Conservation (phyloP, 768 basidiomycete genomes). For the Psilocybe subaeruginosa region DNA sequence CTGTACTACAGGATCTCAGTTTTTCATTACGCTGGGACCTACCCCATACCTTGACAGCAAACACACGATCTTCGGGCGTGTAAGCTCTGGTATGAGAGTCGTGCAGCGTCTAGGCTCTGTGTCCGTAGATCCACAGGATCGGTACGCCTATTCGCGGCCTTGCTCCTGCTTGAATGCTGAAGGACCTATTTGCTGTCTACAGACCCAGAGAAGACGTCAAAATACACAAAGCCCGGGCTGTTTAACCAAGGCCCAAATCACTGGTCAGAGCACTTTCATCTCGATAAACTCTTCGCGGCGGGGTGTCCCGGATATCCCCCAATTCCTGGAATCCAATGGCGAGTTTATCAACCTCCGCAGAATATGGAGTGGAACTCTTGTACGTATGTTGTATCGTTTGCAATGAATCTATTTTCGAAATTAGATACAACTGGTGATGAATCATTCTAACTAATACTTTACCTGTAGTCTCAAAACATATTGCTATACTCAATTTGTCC, state of each 20-base stretch:
- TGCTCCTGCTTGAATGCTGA: background rate
- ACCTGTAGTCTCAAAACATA: constrained; percentile 19
- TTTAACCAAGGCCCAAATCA: constrained; percentile 25
- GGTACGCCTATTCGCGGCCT: constrained; percentile 46
- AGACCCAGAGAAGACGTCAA: constrained; percentile 84
- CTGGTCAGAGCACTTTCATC: background rate
- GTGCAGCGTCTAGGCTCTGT: constrained; percentile 92
- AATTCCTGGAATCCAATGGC: background rate
- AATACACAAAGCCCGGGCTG: constrained; percentile 72
- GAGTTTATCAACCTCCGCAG: background rate
- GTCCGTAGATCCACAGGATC: constrained; percentile 85
- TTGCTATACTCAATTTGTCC: constrained; percentile 8
- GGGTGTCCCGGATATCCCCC: background rate
- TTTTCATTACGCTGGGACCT: constrained; percentile 86
- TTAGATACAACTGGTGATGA: constrained; percentile 16
- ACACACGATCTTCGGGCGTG: constrained; percentile 91
- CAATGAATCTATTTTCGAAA: constrained; percentile 17
- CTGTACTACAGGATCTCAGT: constrained; percentile 78
- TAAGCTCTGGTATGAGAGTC: constrained; percentile 89
- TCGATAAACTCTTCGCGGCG: background rate
- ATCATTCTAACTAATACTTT: constrained; percentile 3
- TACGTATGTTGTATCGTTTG: constrained; percentile 9
- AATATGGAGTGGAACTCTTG: constrained; percentile 1
- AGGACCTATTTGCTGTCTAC: constrained; percentile 4
- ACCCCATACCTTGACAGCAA: constrained; percentile 86